Conservation (phyloP, 495 filamentous ascomycete species). For the Podospora pseudopauciseta region DNA sequence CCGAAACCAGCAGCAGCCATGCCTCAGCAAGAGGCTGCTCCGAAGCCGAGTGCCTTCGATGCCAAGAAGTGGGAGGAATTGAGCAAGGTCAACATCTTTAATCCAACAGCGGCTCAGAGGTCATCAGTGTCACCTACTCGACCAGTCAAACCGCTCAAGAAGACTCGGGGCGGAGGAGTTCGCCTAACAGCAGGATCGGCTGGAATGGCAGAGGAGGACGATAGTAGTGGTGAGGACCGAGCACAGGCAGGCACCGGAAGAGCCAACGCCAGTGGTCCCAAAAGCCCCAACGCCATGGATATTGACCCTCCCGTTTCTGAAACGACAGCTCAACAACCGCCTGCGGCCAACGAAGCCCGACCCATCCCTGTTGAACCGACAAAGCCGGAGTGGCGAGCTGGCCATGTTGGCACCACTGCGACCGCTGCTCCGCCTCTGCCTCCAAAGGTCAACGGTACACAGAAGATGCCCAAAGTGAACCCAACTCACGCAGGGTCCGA, state of each 20-base stretch:
- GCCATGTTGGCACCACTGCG: slow-evolving; percentile 35
- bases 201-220: slow-evolving; percentile 46
- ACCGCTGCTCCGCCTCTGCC: slow-evolving; percentile 10
- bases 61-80: slow-evolving; percentile 63
- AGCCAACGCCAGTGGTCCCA: slow-evolving; percentile 19
- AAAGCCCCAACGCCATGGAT: slow-evolving; percentile 52
- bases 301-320: slow-evolving; percentile 46
- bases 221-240: slow-evolving; percentile 35
- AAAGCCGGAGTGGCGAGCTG: slow-evolving; percentile 48
- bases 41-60: slow-evolving; percentile 50
- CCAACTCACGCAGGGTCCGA: slow-evolving; percentile 35
- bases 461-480: slow-evolving; percentile 23
- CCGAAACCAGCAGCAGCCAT: background rate
- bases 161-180: slow-evolving; percentile 35
- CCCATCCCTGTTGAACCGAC: slow-evolving; percentile 47
- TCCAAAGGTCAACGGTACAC: slow-evolving; percentile 13
- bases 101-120: slow-evolving; percentile 35
- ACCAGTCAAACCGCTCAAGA: slow-evolving; percentile 31
- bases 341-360: slow-evolving; percentile 33
- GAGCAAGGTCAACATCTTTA: slow-evolving; percentile 60
- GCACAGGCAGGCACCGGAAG: slow-evolving; percentile 21
- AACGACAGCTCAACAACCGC: slow-evolving; percentile 16
- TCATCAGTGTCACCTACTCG: slow-evolving; percentile 40
- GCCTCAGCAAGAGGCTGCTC: slow-evolving; percentile 12
- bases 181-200: slow-evolving; percentile 44